These are phyloP conservation scores for Quercus variabilis DNA, from an alignment of 306 rosid species.

Conservation along the genomic window DNA sequence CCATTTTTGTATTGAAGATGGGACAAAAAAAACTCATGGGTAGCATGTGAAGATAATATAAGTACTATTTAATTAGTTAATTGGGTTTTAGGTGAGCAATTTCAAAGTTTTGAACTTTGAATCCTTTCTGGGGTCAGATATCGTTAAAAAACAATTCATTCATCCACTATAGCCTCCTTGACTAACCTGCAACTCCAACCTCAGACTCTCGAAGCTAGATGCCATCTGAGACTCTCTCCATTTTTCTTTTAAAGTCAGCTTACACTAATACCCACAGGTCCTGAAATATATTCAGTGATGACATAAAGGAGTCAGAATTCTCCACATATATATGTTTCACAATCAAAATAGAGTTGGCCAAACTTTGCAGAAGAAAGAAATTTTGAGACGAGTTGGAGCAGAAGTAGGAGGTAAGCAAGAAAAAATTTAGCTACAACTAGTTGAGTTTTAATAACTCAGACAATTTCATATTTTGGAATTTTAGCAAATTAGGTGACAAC, in stretches of 20 bases:
- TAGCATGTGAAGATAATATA: neutral
- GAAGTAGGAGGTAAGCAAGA: neutral
- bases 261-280: too few relatives aligned
- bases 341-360: neutral
- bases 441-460: neutral
- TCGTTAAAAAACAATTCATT: conserved; percentile 15
- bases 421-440: neutral
- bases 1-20: neutral
- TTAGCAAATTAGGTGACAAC: neutral
- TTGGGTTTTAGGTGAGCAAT: conserved; percentile 10
- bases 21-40: neutral
- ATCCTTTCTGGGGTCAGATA: conserved; percentile 7
- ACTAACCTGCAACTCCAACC: conserved; percentile 17
- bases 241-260: too few relatives aligned
- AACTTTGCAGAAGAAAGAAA: neutral
- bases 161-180: neutral
- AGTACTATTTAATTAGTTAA: neutral
- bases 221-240: neutral
- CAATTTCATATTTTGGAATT: neutral
- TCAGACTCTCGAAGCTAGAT: neutral
- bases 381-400: neutral
- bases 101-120: conserved; percentile 12
- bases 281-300: too few relatives aligned
- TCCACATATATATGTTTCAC: neutral
- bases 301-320: neutral